phyloP scores from a whole-genome alignment of 176 grass and related monocot species.

The Eleusine indica region DNA sequence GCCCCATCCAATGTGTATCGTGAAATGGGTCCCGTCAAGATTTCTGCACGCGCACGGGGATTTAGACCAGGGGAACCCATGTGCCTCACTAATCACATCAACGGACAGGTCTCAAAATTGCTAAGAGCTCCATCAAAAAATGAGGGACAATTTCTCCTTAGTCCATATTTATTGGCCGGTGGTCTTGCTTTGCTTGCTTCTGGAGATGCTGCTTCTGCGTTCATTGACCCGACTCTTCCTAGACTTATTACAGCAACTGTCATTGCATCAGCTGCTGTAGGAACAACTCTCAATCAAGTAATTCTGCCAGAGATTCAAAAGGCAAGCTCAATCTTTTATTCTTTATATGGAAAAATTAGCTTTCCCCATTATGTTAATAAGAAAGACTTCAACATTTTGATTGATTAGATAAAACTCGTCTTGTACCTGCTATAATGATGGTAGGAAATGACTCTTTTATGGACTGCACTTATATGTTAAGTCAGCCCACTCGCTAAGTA shows the following conservation, averaged over 20 bases:
- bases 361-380: slow-evolving; percentile 26
- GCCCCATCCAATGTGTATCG: slow-evolving; percentile 70
- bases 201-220: slow-evolving; percentile 71
- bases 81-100: slow-evolving; percentile 87
- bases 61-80: slow-evolving; percentile 80
- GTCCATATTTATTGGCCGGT: slow-evolving; percentile 66
- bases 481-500: slow-evolving; percentile 7
- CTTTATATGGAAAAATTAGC: neutral
- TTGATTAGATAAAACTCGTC: neutral
- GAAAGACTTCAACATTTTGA: neutral
- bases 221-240: slow-evolving; percentile 80
- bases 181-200: slow-evolving; percentile 76
- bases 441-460: neutral
- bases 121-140: slow-evolving; percentile 75
- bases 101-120: slow-evolving; percentile 69
- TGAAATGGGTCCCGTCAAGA: slow-evolving; percentile 72
- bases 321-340: slow-evolving; percentile 42
- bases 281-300: slow-evolving; percentile 67
- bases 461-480: neutral
- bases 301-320: slow-evolving; percentile 74
- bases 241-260: slow-evolving; percentile 77
- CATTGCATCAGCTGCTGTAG: slow-evolving; percentile 64
- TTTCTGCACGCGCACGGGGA: slow-evolving; percentile 57
- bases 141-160: slow-evolving; percentile 50
- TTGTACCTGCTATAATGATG: slow-evolving; percentile 6